A percentile compares a stretch with the other conserved stretches of the same genome.
Evolutionary conservation across 2,329 filamentous ascomycete species (phyloP).

Genomic region (Exophiala spinifera): DNA sequence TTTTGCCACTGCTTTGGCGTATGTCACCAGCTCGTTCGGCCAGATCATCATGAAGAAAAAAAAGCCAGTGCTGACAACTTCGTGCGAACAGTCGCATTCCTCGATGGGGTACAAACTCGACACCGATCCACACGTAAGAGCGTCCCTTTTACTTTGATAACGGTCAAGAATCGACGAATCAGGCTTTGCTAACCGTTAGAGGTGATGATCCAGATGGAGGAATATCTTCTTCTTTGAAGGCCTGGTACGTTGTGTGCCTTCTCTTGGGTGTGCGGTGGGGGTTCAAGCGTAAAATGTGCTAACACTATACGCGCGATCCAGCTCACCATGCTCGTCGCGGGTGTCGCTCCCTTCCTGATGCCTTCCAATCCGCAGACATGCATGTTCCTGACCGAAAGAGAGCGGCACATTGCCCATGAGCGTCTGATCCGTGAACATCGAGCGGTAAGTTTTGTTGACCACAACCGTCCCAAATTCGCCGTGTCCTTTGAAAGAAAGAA

Average conservation of each 20-base stretch:
- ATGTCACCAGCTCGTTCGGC: conserved; percentile 35
- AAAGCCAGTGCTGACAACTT: not conserved
- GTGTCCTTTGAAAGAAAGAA: no score
- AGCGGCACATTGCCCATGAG: conserved; percentile 17
- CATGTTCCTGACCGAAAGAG: conserved; percentile 1
- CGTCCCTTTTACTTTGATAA: not conserved
- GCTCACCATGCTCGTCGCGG: conserved; percentile 42
- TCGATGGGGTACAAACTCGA: conserved; percentile 11
- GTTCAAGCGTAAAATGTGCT: not conserved
- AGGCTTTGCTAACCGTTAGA: conserved; percentile 39
- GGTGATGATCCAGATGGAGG: conserved; percentile 41
- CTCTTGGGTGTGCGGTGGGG: not conserved
- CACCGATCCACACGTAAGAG: conserved; percentile 13
- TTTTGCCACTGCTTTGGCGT: conserved; percentile 49
- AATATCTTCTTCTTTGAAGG: conserved; percentile 57
- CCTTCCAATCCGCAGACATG: conserved; percentile 9
- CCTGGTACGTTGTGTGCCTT: conserved; percentile 30
- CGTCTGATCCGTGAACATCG: conserved; percentile 10
- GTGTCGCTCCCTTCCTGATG: conserved; percentile 42
- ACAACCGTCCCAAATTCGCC: no score
- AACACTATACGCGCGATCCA: not conserved
- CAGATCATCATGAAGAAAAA: no score
- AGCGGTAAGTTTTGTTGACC: conserved; percentile 3
- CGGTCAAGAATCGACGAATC: no score
- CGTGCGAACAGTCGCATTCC: conserved; percentile 9